Evolutionary conservation across 192 early-diverging fungal species (phyloP).

Genomic region (Coemansia sp.): DNA sequence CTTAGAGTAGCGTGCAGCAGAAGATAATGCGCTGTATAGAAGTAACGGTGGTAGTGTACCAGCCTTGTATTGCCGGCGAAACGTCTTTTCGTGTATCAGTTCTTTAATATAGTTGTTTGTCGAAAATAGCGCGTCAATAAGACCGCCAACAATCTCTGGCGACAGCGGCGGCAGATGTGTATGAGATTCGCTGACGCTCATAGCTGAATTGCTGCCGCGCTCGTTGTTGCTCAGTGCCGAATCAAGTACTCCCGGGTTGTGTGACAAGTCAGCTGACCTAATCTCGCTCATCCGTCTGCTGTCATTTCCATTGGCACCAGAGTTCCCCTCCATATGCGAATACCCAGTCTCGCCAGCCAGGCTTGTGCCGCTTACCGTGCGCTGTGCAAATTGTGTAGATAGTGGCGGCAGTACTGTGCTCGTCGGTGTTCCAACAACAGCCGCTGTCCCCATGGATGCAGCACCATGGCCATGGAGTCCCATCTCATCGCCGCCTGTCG

Average conservation of each 20-base stretch:
- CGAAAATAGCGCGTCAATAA: conserved; percentile 43
- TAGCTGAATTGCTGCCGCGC: conserved; percentile 2
- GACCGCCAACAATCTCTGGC: conserved; percentile 26
- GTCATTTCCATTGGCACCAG: conserved; percentile 7
- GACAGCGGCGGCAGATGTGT: conserved; percentile 10
- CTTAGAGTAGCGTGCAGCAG: conserved; percentile 49
- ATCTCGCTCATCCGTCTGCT: conserved; percentile 7
- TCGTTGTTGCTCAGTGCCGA: conserved; percentile 9
- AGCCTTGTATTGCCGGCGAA: conserved; percentile 40
- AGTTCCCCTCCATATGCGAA: background rate
- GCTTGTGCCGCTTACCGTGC: no score
- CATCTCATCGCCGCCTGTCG: conserved; percentile 1
- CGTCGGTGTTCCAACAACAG: background rate
- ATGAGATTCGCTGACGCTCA: background rate
- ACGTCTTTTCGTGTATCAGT: conserved; percentile 40
- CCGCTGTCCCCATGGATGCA: background rate
- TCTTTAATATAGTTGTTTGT: conserved; percentile 17
- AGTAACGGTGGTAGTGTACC: conserved; percentile 50
- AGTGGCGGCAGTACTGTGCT: background rate
- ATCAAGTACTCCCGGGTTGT: background rate
- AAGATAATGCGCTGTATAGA: conserved; percentile 39
- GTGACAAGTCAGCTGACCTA: conserved; percentile 20
- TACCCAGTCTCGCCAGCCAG: background rate
- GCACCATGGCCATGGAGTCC: background rate
- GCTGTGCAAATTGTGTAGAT: background rate